phyloP scores from a whole-genome alignment of 2,329 filamentous ascomycete genomes.

The Drechslerella stenobrocha region DNA sequence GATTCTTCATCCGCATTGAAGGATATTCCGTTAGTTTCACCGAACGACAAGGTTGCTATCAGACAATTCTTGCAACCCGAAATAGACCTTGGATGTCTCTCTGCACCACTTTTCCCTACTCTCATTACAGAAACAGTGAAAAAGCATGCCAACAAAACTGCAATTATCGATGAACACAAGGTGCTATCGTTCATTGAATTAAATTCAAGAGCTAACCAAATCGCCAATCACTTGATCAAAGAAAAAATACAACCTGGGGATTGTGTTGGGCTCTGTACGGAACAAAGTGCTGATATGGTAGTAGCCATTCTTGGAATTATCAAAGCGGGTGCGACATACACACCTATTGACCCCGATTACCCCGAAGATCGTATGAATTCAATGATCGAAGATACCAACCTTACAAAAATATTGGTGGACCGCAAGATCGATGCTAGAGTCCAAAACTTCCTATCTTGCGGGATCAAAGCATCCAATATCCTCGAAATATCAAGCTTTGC shows the following conservation, averaged over 20 bases:
- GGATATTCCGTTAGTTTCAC: slow-evolving; percentile 15
- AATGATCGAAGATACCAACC: slow-evolving; percentile 23
- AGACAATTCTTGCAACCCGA: slow-evolving; percentile 14
- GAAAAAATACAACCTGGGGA: slow-evolving; percentile 11
- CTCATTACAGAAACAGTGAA: slow-evolving; percentile 9
- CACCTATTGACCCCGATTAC: slow-evolving; percentile 23
- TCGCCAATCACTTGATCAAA: slow-evolving; percentile 16
- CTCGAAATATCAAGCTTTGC: slow-evolving; percentile 15
- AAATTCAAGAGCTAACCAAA: slow-evolving; percentile 9
- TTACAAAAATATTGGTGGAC: slow-evolving; percentile 22
- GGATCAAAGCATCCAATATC: slow-evolving; percentile 15
- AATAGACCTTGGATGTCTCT: slow-evolving; percentile 11
- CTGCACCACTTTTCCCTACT: slow-evolving; percentile 8
- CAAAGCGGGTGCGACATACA: slow-evolving; percentile 22
- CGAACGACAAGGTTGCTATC: slow-evolving; percentile 7
- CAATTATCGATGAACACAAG: slow-evolving; percentile 14
- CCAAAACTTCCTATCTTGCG: slow-evolving; percentile 19
- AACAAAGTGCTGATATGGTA: slow-evolving; percentile 15
- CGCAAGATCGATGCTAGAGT: slow-evolving; percentile 8
- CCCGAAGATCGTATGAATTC: slow-evolving; percentile 25
- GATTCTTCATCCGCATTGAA: slow-evolving; percentile 11
- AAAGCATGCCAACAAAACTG: slow-evolving; percentile 6
- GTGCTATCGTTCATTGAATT: slow-evolving; percentile 14
- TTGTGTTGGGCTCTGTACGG: slow-evolving; percentile 18
- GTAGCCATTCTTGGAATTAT: slow-evolving; percentile 14